Evolutionary conservation across 140 eudicot genomes (phyloP).

Genomic region (Stevia rebaudiana): DNA sequence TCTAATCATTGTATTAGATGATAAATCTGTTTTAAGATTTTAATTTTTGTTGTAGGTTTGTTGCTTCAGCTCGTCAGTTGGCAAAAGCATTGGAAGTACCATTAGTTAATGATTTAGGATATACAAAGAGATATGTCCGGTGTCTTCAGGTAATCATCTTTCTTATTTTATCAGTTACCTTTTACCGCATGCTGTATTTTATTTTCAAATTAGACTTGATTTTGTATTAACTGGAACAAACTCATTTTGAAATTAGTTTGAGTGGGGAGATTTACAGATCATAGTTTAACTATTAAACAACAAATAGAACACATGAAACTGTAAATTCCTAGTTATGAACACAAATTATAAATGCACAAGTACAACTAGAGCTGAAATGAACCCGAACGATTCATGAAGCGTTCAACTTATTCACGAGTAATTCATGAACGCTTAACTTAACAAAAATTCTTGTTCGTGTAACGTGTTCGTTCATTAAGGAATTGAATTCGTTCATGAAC

Average conservation of each 20-base stretch:
- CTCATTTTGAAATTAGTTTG: neutral
- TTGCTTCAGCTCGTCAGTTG: constrained; percentile 88
- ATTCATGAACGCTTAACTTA: too few relatives aligned
- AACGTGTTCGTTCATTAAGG: too few relatives aligned
- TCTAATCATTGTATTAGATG: neutral
- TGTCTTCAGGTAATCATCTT: constrained; percentile 75
- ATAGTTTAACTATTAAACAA: neutral
- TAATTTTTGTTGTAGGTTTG: constrained; percentile 56
- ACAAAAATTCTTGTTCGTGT: too few relatives aligned
- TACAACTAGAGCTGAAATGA: too few relatives aligned
- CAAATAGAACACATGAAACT: neutral
- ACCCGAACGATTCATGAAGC: too few relatives aligned
- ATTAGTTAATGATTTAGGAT: constrained; percentile 95
- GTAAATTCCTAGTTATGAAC: neutral
- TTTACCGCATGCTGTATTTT: neutral
- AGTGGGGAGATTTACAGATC: neutral
- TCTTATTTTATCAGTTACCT: neutral
- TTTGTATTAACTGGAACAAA: neutral
- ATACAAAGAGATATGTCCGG: constrained; percentile 95
- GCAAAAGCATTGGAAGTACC: constrained; percentile 98
- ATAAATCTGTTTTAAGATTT: constrained; percentile 7
- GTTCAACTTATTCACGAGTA: too few relatives aligned
- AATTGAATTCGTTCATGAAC: too few relatives aligned
- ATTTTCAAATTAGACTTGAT: neutral
- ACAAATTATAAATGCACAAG: neutral